Conservation (phyloP, 108 stramenopile genomes). For the Skeletonema costatum region DNA sequence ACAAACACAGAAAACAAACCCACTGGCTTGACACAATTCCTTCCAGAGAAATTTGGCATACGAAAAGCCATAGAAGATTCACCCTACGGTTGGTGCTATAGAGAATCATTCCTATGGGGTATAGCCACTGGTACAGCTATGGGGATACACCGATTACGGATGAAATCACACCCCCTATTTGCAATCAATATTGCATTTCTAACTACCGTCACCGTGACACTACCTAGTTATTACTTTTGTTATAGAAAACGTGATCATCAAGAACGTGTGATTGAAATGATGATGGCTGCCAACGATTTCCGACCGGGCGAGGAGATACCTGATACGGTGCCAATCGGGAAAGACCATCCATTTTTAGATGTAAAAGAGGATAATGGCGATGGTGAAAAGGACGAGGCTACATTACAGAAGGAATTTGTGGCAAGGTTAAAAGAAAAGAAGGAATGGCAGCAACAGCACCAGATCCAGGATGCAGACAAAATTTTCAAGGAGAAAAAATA, state of each 20-base stretch:
- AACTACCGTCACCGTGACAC: constrained; percentile 58
- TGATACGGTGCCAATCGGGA: constrained; percentile 56
- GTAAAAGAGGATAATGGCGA: constrained; percentile 22
- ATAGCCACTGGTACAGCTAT: constrained; percentile 84
- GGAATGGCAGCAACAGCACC: constrained; percentile 70
- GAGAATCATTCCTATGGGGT: constrained; percentile 83
- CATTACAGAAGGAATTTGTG: constrained; percentile 57
- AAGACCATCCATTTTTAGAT: constrained; percentile 77
- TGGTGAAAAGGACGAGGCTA: constrained; percentile 6
- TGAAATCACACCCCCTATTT: constrained; percentile 61
- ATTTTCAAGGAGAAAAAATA: constrained; percentile 65
- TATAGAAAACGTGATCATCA: constrained; percentile 72
- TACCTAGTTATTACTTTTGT: constrained; percentile 84
- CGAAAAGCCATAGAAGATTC: constrained; percentile 66
- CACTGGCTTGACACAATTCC: constrained; percentile 61
- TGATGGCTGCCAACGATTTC: constrained; percentile 89
- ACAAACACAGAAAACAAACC: constrained; percentile 12
- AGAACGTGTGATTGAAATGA: constrained; percentile 74
- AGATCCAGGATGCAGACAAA: constrained; percentile 61
- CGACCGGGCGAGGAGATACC: constrained; percentile 72
- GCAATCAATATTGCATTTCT: constrained; percentile 59
- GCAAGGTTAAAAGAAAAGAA: constrained; percentile 77
- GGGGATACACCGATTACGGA: constrained; percentile 81
- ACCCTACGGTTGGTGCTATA: constrained; percentile 83
- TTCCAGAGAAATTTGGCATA: constrained; percentile 81